Evolutionary conservation across 495 filamentous ascomycete species (phyloP).

Genomic region (Annulohypoxylon nitens): DNA sequence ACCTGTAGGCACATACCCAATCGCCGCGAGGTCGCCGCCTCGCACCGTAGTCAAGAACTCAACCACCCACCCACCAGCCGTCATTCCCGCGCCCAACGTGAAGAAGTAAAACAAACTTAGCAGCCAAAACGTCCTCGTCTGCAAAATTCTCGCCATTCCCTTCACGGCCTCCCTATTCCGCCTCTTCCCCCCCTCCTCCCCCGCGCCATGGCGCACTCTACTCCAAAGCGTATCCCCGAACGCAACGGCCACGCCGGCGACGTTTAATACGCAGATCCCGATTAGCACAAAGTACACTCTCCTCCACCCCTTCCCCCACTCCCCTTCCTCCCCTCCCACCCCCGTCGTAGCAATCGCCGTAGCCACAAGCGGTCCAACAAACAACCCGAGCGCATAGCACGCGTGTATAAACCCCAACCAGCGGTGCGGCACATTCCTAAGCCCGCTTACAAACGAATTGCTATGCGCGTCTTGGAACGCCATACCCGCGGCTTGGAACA

Average conservation of each 20-base stretch:
- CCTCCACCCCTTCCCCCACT: conserved; percentile 51
- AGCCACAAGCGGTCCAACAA: conserved; percentile 65
- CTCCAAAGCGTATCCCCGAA: conserved; percentile 53
- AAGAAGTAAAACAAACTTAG: conserved; percentile 66
- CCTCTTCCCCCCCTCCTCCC: conserved; percentile 1
- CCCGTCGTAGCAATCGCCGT: conserved; percentile 59
- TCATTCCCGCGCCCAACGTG: conserved; percentile 59
- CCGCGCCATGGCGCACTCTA: conserved; percentile 11
- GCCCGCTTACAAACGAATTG: conserved; percentile 64
- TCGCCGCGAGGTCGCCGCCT: conserved; percentile 67
- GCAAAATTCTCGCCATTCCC: conserved; percentile 48
- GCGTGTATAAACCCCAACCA: conserved; percentile 71
- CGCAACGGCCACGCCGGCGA: conserved; percentile 52
- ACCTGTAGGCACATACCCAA: conserved; percentile 78
- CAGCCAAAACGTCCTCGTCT: conserved; percentile 58
- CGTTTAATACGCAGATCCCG: conserved; percentile 57
- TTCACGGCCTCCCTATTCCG: conserved; percentile 34
- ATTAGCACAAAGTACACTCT: conserved; percentile 62
- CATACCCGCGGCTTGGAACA: conserved; percentile 63
- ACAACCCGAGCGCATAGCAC: conserved; percentile 65
- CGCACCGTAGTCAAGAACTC: conserved; percentile 77
- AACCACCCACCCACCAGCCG: conserved; percentile 66
- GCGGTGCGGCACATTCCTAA: conserved; percentile 61
- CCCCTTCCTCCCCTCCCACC: conserved; percentile 10
- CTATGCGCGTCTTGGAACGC: conserved; percentile 67